These are phyloP conservation scores for Ascosphaera pollenicola DNA, from an alignment of 2,329 filamentous ascomycete species.

Conservation along the genomic window DNA sequence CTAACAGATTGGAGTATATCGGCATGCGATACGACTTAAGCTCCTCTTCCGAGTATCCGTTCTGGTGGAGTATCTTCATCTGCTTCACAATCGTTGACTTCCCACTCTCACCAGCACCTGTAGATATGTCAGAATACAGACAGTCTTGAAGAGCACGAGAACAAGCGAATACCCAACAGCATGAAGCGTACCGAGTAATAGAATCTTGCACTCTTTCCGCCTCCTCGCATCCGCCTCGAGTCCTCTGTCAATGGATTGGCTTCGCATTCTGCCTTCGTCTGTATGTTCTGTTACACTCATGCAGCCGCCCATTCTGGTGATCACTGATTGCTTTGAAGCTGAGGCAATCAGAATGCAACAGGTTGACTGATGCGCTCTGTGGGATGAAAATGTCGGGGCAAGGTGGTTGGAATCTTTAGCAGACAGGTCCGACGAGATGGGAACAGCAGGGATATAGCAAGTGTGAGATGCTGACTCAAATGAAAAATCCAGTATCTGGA, in stretches of 20 bases:
- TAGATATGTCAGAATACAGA: constrained; percentile 8
- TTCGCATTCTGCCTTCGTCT: background rate
- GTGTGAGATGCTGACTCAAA: too few relatives aligned
- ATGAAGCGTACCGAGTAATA: background rate
- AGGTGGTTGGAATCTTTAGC: too few relatives aligned
- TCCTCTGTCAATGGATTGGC: constrained; percentile 50
- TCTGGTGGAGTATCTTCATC: constrained; percentile 99
- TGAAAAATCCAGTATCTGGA: too few relatives aligned
- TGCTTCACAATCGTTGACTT: constrained; percentile 99
- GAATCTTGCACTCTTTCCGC: background rate
- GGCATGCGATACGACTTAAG: constrained; percentile 53
- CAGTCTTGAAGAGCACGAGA: background rate
- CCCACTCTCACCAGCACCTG: constrained; percentile 93
- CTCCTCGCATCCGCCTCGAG: constrained; percentile 83
- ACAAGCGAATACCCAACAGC: background rate
- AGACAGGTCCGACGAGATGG: too few relatives aligned
- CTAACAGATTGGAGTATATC: constrained; percentile 93
- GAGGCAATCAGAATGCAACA: too few relatives aligned
- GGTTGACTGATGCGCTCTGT: too few relatives aligned
- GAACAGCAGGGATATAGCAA: too few relatives aligned
- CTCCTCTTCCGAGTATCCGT: constrained; percentile 88
- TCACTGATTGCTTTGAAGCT: too few relatives aligned
- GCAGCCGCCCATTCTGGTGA: background rate
- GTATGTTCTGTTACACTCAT: background rate
- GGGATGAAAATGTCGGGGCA: too few relatives aligned